These are phyloP conservation scores for Clarireedia paspali DNA, from an alignment of 2,329 filamentous ascomycete species.

Conservation along the genomic window DNA sequence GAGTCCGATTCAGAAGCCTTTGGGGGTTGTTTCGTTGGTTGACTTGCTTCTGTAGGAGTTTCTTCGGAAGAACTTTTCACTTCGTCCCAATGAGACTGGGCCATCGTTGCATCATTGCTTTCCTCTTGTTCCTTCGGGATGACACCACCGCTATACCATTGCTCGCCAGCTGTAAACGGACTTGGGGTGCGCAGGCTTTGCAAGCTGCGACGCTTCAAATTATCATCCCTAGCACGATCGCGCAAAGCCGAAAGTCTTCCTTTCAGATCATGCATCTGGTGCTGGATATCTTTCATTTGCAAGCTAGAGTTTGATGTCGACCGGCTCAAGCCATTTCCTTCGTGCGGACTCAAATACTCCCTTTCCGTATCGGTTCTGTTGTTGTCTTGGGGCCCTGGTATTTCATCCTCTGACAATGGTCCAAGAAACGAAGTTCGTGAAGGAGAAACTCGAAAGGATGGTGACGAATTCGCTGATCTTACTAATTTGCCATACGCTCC, in stretches of 20 bases:
- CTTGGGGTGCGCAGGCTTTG: conserved; percentile 52
- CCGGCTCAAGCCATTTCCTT: conserved; percentile 21
- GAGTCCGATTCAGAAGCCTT: conserved; percentile 21
- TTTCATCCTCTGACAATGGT: conserved; percentile 47
- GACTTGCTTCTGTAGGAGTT: not conserved
- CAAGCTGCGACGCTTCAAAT: conserved; percentile 52
- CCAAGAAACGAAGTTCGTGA: conserved; percentile 35
- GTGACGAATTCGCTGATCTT: conserved; percentile 11
- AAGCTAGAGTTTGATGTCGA: conserved; percentile 28
- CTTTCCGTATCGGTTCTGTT: conserved; percentile 19
- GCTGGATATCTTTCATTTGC: conserved; percentile 51
- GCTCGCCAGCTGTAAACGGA: conserved; percentile 33
- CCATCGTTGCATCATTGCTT: conserved; percentile 22
- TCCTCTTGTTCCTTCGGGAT: conserved; percentile 16
- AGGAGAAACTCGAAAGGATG: conserved; percentile 18
- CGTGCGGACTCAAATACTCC: conserved; percentile 15
- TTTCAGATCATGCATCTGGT: conserved; percentile 62
- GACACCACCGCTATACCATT: conserved; percentile 27
- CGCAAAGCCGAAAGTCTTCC: conserved; percentile 60
- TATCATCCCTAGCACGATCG: conserved; percentile 56
- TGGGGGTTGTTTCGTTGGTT: conserved; percentile 3
- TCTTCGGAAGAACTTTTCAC: conserved; percentile 1
- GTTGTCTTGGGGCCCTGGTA: conserved; percentile 21
- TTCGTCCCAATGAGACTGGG: conserved; percentile 20
- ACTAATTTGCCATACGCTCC: conserved; percentile 9